phyloP scores from a whole-genome alignment of 345 rosid species.

The Citrus reticulata region DNA sequence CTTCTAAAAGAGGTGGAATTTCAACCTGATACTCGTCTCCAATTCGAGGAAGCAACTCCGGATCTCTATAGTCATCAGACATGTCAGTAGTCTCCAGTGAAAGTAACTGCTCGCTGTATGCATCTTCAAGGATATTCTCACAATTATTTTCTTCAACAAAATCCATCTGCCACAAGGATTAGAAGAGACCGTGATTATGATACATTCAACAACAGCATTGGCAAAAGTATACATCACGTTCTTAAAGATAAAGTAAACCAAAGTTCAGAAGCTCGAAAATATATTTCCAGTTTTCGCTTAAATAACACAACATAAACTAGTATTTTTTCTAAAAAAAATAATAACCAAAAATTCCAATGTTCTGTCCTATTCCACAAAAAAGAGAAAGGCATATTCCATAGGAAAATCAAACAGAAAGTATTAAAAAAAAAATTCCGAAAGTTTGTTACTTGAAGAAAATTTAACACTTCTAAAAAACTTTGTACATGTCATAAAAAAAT shows the following conservation, averaged over 20 bases:
- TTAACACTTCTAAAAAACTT: background rate
- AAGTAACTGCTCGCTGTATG: slow-evolving; percentile 27
- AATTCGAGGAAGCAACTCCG: slow-evolving; percentile 49
- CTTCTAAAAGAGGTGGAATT: slow-evolving; percentile 39
- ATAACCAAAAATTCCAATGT: background rate
- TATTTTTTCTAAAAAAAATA: background rate
- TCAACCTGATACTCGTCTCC: slow-evolving; percentile 54
- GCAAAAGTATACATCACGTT: background rate
- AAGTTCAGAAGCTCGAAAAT: background rate
- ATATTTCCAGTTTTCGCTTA: background rate
- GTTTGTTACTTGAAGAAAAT: background rate
- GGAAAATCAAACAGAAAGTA: background rate
- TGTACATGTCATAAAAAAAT: background rate
- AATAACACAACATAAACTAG: background rate
- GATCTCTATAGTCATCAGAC: slow-evolving; percentile 34
- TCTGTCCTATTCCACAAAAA: background rate
- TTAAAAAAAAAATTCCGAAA: background rate
- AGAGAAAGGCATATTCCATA: background rate
- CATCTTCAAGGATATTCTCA: slow-evolving; percentile 29
- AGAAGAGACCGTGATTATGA: background rate
- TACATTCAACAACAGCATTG: background rate
- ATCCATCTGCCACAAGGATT: slow-evolving; percentile 39
- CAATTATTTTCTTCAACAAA: slow-evolving; percentile 17
- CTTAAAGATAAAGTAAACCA: background rate
- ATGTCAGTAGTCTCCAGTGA: slow-evolving; percentile 28